Evolutionary conservation across 257 asterid genomes (phyloP).

Genomic region (Petunia secreta): DNA sequence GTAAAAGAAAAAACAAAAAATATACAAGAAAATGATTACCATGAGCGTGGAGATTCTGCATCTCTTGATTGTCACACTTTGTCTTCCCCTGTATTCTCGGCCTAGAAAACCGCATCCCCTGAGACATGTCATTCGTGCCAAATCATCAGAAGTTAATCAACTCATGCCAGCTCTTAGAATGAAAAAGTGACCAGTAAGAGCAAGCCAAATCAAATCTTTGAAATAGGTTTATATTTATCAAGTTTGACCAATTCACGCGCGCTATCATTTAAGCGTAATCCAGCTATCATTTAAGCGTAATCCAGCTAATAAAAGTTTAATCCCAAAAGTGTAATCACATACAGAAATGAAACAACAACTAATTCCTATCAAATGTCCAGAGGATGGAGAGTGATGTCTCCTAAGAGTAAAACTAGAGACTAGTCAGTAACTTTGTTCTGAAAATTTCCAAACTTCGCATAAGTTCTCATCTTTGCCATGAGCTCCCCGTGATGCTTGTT

Average conservation of each 20-base stretch:
- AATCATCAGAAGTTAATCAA: slow-evolving; percentile 18
- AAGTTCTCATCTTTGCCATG: no score
- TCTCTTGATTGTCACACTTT: neutral
- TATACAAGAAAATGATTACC: no score
- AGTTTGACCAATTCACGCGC: neutral
- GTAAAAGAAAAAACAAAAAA: no score
- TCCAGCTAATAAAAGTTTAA: neutral
- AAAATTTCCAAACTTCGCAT: no score
- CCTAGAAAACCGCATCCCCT: slow-evolving; percentile 21
- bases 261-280: neutral
- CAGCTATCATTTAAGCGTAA: neutral
- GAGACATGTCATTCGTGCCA: neutral
- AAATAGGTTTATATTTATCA: neutral
- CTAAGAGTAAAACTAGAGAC: no score
- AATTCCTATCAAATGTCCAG: no score
- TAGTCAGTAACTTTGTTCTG: no score
- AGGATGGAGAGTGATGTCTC: no score
- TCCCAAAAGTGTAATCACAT: neutral
- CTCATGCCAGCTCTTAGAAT: neutral
- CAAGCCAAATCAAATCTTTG: neutral
- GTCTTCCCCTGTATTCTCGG: slow-evolving; percentile 23
- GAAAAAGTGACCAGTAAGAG: slow-evolving; percentile 12
- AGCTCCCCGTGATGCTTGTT: no score
- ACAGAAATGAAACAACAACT: neutral
- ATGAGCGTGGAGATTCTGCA: neutral